Conservation (phyloP, 805 yeast genomes). For the Nakazawaea pomicola region DNA sequence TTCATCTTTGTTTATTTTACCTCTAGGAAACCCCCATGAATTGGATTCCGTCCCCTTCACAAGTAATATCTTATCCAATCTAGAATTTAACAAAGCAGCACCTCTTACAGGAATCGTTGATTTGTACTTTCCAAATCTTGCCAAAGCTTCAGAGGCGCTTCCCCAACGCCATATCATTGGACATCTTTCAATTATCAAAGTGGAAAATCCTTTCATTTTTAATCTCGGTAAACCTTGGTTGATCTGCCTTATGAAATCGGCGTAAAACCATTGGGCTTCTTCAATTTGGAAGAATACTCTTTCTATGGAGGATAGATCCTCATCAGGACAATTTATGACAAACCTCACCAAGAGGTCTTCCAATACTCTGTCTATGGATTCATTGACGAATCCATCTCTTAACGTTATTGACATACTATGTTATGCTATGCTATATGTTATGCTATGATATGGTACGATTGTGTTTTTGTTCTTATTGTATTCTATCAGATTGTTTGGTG, state of each 20-base stretch:
- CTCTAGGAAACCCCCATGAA: conserved; percentile 95
- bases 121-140: conserved; percentile 80
- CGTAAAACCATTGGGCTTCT: conserved; percentile 97
- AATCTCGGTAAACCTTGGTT: conserved; percentile 74
- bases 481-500: neutral
- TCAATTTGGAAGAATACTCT: conserved; percentile 91
- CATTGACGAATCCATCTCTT: conserved; percentile 47
- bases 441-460: neutral
- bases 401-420: conserved; percentile 33
- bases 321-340: conserved; percentile 86
- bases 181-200: conserved; percentile 59
- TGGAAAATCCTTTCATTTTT: conserved; percentile 73
- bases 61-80: conserved; percentile 63
- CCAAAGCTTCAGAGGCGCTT: conserved; percentile 72
- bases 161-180: conserved; percentile 85
- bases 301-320: conserved; percentile 77
- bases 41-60: conserved; percentile 80
- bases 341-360: conserved; percentile 89
- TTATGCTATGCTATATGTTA: no score
- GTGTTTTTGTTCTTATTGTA: neutral
- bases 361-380: conserved; percentile 64
- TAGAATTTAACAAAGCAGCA: conserved; percentile 76
- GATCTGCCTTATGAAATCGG: conserved; percentile 70
- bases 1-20: conserved; percentile 93
- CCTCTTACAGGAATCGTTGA: conserved; percentile 94